Percentiles rank a stretch among this genome's conserved stretches.
phyloP scores from a whole-genome alignment of 75 land plant species.

The Pinus taeda region DNA sequence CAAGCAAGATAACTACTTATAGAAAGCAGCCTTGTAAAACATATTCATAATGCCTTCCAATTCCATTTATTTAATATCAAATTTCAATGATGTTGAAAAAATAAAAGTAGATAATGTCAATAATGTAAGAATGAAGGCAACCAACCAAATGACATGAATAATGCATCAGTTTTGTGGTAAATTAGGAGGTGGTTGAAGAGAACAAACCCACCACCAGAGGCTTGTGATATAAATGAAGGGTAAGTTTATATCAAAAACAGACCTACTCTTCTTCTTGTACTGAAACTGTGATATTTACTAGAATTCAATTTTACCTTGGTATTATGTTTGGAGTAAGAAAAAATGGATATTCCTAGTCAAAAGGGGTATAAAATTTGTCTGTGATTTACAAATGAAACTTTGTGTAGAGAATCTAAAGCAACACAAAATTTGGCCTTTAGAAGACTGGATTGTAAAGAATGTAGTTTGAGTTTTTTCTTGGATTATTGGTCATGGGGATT shows the following conservation, averaged over 20 bases:
- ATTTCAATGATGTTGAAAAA: background rate
- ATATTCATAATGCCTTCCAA: background rate
- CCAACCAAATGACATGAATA: background rate
- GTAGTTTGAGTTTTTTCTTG: background rate
- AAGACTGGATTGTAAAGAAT: background rate
- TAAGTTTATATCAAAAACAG: background rate
- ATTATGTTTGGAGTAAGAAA: constrained; percentile 6
- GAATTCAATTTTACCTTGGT: background rate
- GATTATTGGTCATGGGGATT: background rate
- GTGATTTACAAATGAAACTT: constrained; percentile 4
- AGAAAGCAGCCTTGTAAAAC: background rate
- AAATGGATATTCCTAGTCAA: background rate
- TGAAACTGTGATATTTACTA: constrained; percentile 2
- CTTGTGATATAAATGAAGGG: background rate
- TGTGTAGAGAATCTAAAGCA: constrained; percentile 3
- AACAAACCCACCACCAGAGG: background rate
- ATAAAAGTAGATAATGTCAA: background rate
- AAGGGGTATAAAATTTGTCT: background rate
- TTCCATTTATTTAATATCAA: background rate
- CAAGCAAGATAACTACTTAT: background rate
- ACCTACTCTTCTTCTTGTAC: background rate
- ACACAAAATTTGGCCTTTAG: constrained; percentile 4
- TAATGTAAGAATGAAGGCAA: background rate
- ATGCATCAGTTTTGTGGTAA: background rate
- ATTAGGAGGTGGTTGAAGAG: background rate